These are phyloP conservation scores for Hyphopichia buzzinii DNA, from an alignment of 1,139 yeast genomes.

Conservation along the genomic window DNA sequence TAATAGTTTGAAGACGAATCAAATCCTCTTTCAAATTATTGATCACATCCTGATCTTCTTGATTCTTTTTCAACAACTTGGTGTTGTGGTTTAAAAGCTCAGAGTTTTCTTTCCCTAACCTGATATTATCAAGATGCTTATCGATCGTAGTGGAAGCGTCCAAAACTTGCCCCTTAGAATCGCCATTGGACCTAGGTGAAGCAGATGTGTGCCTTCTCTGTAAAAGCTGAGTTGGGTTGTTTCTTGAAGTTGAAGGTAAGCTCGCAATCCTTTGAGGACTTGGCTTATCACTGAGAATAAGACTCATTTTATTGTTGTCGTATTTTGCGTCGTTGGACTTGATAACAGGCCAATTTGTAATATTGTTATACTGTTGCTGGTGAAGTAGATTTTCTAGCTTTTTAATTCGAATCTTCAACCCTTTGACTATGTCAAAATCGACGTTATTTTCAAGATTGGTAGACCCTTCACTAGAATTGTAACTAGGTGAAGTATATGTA, in stretches of 20 bases:
- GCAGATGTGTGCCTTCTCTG: slow-evolving; percentile 11
- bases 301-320: slow-evolving; percentile 18
- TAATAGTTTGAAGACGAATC: slow-evolving; percentile 6
- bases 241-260: slow-evolving; percentile 6
- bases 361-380: slow-evolving; percentile 59
- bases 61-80: slow-evolving; percentile 6
- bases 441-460: slow-evolving; percentile 20
- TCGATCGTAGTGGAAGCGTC: slow-evolving; percentile 41
- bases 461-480: slow-evolving; percentile 20
- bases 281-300: slow-evolving; percentile 12
- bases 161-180: slow-evolving; percentile 17
- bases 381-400: slow-evolving; percentile 66
- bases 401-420: slow-evolving; percentile 57
- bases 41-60: slow-evolving; percentile 8
- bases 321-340: slow-evolving; percentile 6
- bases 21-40: slow-evolving; percentile 6
- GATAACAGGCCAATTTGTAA: slow-evolving; percentile 56
- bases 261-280: background rate
- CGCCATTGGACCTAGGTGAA: slow-evolving; percentile 7
- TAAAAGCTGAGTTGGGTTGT: slow-evolving; percentile 24
- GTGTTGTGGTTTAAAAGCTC: slow-evolving; percentile 13
- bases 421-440: slow-evolving; percentile 45
- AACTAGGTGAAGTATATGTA: slow-evolving; percentile 23
- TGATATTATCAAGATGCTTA: slow-evolving; percentile 43
- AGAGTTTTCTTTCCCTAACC: slow-evolving; percentile 31